A percentile compares a stretch with the other conserved stretches of the same genome.
Conservation (phyloP, 192 early-diverging fungal genomes). For the Gamsiella multidivaricata region DNA sequence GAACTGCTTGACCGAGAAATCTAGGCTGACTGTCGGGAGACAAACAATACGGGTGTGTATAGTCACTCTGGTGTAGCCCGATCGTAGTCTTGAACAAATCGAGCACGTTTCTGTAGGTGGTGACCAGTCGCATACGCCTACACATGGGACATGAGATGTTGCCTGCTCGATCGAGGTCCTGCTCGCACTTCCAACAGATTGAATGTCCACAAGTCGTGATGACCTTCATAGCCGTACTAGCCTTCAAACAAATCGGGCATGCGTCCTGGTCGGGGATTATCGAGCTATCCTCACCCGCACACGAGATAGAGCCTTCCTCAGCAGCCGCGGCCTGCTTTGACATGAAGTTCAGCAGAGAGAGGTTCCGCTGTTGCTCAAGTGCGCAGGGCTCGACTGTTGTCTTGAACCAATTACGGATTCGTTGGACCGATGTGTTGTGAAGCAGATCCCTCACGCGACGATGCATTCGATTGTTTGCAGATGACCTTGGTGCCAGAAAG, state of each 20-base stretch:
- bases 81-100: conserved; percentile 36
- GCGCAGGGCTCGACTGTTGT: conserved; percentile 27
- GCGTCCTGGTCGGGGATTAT: not conserved
- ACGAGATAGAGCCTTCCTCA: not conserved
- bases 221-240: conserved; percentile 14
- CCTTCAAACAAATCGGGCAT: conserved; percentile 36
- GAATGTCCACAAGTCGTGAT: conserved; percentile 15
- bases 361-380: conserved; percentile 32
- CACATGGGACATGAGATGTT: conserved; percentile 46
- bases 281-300: not conserved
- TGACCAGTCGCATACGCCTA: conserved; percentile 21
- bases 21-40: too few species aligned
- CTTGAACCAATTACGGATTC: conserved; percentile 30
- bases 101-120: not conserved
- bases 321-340: not conserved
- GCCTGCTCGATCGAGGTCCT: conserved; percentile 13
- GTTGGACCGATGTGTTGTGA: conserved; percentile 29
- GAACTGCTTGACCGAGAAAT: too few species aligned
- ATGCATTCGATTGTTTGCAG: not conserved
- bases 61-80: conserved; percentile 28
- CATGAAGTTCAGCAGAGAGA: conserved; percentile 7
- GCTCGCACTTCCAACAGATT: conserved; percentile 47
- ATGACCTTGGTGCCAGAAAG: conserved; percentile 4
- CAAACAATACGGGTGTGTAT: conserved; percentile 7
- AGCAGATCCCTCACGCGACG: conserved; percentile 23